These are phyloP conservation scores for Diplodia mutila DNA, from an alignment of 2,329 filamentous ascomycete genomes.

Conservation along the genomic window DNA sequence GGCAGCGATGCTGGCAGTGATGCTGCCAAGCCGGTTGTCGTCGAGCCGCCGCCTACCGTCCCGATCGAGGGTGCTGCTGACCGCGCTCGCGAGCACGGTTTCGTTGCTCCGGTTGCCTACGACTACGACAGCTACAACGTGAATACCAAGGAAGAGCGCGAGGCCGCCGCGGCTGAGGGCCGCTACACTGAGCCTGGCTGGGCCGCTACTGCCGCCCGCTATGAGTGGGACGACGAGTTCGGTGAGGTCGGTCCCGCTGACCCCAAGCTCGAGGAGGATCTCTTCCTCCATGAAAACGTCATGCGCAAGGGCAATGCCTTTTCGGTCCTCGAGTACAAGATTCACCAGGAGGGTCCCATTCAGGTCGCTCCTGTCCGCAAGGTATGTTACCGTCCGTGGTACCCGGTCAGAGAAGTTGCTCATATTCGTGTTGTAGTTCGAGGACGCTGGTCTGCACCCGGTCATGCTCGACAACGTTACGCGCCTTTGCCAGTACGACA, in stretches of 20 bases:
- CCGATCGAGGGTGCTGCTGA: slow-evolving; percentile 20
- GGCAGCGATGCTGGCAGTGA: slow-evolving; percentile 30
- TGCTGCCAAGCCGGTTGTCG: slow-evolving; percentile 33
- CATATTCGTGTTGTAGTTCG: slow-evolving; percentile 60
- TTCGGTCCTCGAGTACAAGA: slow-evolving; percentile 60
- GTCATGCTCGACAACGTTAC: slow-evolving; percentile 75
- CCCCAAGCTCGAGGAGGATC: slow-evolving; percentile 70
- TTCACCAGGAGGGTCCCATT: slow-evolving; percentile 54
- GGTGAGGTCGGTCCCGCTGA: slow-evolving; percentile 81
- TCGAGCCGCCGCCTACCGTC: slow-evolving; percentile 29
- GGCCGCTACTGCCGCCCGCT: slow-evolving; percentile 66
- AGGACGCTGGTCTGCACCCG: slow-evolving; percentile 82
- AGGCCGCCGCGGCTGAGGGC: slow-evolving; percentile 27
- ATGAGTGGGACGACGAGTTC: slow-evolving; percentile 83
- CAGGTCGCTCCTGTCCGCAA: slow-evolving; percentile 53
- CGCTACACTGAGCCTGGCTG: slow-evolving; percentile 37
- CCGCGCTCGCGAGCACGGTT: slow-evolving; percentile 40
- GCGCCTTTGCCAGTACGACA: slow-evolving; percentile 69
- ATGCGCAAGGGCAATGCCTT: slow-evolving; percentile 65
- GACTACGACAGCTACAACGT: slow-evolving; percentile 51
- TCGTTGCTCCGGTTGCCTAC: slow-evolving; percentile 53
- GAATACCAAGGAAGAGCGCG: slow-evolving; percentile 31
- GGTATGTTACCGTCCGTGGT: slow-evolving; percentile 45
- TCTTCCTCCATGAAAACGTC: slow-evolving; percentile 66
- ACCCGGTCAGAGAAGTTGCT: slow-evolving; percentile 29